Base-by-base conservation (phyloP, 2,329 filamentous ascomycete species). In the Hypocreales sp. region DNA sequence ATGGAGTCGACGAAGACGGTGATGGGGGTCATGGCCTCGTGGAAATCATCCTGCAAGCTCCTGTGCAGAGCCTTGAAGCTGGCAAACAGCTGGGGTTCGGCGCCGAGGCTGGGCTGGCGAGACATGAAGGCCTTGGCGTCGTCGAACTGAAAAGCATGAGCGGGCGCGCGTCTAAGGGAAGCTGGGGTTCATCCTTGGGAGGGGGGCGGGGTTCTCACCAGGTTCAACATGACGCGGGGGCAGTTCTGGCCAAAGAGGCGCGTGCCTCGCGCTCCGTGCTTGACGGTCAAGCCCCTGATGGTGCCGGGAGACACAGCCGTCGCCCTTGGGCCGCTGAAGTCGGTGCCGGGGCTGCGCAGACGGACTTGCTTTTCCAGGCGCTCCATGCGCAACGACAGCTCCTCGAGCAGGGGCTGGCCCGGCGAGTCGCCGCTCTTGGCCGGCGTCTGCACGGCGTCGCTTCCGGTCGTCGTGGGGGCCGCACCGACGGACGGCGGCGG, bases 1-100 rank as follows among this genome's bases (percentile, higher is more conserved):
- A 68, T 63, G n/a, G 64, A 69, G 37, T 70, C 63, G 16, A 68
- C 64, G 37, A 61, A 70, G 18, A 70, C 64, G 4, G 61, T 53
- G 24, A 70, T 67, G 1, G 66, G 64, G 5, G 58, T 46, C 22
- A 66, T 45, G 0, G 53, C 55, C 36, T 58, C 57, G 28, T 49
- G 49, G 37, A 61, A 56, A 17, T 64, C 57, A 26, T 60, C 55
- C 35, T 61, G 59, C 7, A 67, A 55, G 25, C 51, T 54, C 13
- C 46, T 32, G 27, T 69, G 56, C 20, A 61, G 36, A 13, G 64
- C 58, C 16, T 48, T 40, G 16, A 60, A 49, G 16, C 54, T 18
- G 21, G 21, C 15, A 5, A 31, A 29, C 16, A 26, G 19, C 16
- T 24, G 26, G 7, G 18, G 14, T 23, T 12, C 26, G 16, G 48